These are phyloP conservation scores for Pseudomicrostroma phylloplanum DNA, from an alignment of 1,284 basidiomycete genomes.

Conservation along the genomic window DNA sequence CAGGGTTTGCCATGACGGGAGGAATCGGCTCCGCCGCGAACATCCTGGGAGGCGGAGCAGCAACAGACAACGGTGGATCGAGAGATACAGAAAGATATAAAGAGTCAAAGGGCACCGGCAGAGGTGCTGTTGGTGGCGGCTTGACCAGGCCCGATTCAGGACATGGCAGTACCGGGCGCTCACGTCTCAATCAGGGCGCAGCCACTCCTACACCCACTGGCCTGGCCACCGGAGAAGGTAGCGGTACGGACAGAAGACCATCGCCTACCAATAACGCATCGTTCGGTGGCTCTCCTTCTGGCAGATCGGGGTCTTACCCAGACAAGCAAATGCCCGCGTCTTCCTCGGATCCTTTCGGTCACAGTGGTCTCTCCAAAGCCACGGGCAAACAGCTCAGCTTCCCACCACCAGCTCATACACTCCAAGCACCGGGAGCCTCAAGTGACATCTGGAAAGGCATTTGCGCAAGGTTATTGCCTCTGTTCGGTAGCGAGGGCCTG, in stretches of 20 bases:
- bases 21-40: background rate
- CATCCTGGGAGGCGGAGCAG: background rate
- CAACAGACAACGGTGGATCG: background rate
- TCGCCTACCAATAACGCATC: background rate
- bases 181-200: background rate
- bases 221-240: background rate
- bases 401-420: background rate
- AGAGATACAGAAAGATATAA: background rate
- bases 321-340: background rate
- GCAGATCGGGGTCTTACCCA: background rate
- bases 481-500: slow-evolving; percentile 88
- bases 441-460: slow-evolving; percentile 63
- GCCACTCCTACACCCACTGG: background rate
- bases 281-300: background rate
- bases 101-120: background rate
- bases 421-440: slow-evolving; percentile 14
- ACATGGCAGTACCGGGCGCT: background rate
- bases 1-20: slow-evolving; percentile 14
- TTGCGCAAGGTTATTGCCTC: slow-evolving; percentile 76
- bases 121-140: background rate
- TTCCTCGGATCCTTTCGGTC: background rate
- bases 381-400: background rate
- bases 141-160: background rate
- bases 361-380: background rate
- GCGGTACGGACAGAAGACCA: background rate